Percentiles rank a stretch among this genome's conserved stretches.
Evolutionary conservation across 441 rosid species (phyloP).

Genomic region (Iberis amara): DNA sequence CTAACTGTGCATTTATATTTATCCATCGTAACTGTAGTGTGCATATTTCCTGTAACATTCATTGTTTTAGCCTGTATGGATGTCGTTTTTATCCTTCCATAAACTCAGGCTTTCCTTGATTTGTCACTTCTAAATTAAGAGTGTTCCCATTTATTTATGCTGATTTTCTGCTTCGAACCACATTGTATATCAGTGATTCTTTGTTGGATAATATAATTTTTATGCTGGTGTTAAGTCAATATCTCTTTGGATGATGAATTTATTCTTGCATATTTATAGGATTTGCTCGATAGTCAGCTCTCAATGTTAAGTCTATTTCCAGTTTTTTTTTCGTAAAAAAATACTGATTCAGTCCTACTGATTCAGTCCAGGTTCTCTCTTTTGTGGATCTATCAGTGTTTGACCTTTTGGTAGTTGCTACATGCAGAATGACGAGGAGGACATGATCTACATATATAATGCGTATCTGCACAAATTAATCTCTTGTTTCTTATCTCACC

Average conservation of each 20-base stretch:
- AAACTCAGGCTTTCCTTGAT: neutral
- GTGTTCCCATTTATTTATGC: conserved; percentile 5
- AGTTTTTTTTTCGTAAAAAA: conserved; percentile 1
- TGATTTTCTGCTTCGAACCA: conserved; percentile 2
- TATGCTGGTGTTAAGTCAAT: neutral
- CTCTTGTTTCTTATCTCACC: conserved; percentile 87
- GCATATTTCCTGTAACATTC: conserved; percentile 1
- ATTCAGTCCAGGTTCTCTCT: neutral
- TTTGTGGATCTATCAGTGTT: conserved; percentile 6
- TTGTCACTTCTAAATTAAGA: too few relatives aligned
- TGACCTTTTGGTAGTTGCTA: conserved; percentile 31
- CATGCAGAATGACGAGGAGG: conserved; percentile 91
- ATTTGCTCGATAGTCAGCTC: conserved; percentile 13
- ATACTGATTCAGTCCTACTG: too few relatives aligned
- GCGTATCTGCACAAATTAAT: conserved; percentile 91
- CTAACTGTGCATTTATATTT: neutral
- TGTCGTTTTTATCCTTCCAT: neutral
- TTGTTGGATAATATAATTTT: conserved; percentile 5
- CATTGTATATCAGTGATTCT: neutral
- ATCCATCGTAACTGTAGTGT: conserved; percentile 4
- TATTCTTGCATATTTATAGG: conserved; percentile 6
- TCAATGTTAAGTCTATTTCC: neutral
- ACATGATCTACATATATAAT: conserved; percentile 82
- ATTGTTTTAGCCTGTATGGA: conserved; percentile 2
- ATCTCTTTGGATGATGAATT: conserved; percentile 2